phyloP scores from a whole-genome alignment of 2,329 filamentous ascomycete genomes.

The Alternaria consortialis region DNA sequence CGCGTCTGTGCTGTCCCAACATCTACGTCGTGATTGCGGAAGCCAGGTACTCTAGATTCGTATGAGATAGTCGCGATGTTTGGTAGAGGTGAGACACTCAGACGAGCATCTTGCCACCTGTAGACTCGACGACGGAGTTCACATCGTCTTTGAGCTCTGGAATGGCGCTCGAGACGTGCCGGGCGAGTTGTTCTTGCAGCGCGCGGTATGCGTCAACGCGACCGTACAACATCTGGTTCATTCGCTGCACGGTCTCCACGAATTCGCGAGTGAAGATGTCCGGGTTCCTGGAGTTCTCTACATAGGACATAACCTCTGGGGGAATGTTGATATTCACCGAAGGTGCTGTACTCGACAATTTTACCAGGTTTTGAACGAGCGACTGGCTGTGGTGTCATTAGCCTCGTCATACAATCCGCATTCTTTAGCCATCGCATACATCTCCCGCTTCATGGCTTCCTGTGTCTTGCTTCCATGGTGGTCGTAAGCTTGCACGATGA shows the following conservation, averaged over 20 bases:
- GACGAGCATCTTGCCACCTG: slow-evolving; percentile 49
- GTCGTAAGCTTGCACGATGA: slow-evolving; percentile 67
- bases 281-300: slow-evolving; percentile 69
- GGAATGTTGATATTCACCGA: slow-evolving; percentile 64
- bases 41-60: not conserved
- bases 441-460: slow-evolving; percentile 65
- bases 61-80: not conserved
- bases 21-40: not conserved
- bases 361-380: slow-evolving; percentile 63
- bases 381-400: slow-evolving; percentile 51
- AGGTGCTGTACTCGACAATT: slow-evolving; percentile 61
- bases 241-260: slow-evolving; percentile 69
- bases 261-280: slow-evolving; percentile 74
- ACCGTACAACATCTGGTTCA: slow-evolving; percentile 70
- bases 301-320: slow-evolving; percentile 69
- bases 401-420: not conserved
- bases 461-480: slow-evolving; percentile 67
- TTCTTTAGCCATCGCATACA: slow-evolving; percentile 53
- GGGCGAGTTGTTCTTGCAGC: slow-evolving; percentile 67
- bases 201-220: slow-evolving; percentile 66
- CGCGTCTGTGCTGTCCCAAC: not conserved
- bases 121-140: slow-evolving; percentile 58
- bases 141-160: slow-evolving; percentile 66
- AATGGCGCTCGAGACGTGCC: slow-evolving; percentile 66
- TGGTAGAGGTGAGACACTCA: not conserved